Conservation (phyloP, 768 basidiomycete genomes). For the Russula brevipes region DNA sequence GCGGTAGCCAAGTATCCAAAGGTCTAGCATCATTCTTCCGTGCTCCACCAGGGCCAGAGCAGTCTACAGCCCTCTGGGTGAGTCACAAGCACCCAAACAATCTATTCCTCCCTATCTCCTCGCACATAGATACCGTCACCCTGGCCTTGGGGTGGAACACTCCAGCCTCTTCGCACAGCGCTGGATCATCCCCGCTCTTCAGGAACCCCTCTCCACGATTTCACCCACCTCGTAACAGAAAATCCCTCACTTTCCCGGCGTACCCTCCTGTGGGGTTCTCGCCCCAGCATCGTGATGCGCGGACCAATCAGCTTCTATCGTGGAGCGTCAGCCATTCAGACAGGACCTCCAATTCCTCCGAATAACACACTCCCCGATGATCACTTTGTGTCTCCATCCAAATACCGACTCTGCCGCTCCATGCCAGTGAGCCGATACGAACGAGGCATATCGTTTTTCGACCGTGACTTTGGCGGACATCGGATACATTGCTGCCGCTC, state of each 20-base stretch:
- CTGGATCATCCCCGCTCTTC: not conserved
- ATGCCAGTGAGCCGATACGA: not conserved
- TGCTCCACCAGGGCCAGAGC: not conserved
- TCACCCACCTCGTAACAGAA: not conserved
- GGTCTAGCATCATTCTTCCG: not conserved
- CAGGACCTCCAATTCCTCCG: not conserved
- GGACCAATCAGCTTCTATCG: not conserved
- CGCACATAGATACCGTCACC: conserved; percentile 11
- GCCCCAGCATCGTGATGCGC: not conserved
- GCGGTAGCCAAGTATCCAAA: not conserved
- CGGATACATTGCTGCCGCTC: not conserved
- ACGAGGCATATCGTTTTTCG: not conserved
- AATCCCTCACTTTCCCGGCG: not conserved
- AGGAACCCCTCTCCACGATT: not conserved
- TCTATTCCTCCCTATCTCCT: conserved; percentile 11
- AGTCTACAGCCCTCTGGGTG: not conserved
- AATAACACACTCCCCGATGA: not conserved
- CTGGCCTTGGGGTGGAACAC: not conserved
- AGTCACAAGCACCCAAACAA: not conserved
- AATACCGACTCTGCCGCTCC: not conserved
- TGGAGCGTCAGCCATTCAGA: not conserved
- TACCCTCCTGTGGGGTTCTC: not conserved
- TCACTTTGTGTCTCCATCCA: not conserved
- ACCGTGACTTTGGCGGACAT: not conserved
- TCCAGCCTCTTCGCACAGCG: not conserved